These are phyloP conservation scores for Parasitella parasitica DNA, from an alignment of 371 early-diverging fungal species.

Conservation along the genomic window DNA sequence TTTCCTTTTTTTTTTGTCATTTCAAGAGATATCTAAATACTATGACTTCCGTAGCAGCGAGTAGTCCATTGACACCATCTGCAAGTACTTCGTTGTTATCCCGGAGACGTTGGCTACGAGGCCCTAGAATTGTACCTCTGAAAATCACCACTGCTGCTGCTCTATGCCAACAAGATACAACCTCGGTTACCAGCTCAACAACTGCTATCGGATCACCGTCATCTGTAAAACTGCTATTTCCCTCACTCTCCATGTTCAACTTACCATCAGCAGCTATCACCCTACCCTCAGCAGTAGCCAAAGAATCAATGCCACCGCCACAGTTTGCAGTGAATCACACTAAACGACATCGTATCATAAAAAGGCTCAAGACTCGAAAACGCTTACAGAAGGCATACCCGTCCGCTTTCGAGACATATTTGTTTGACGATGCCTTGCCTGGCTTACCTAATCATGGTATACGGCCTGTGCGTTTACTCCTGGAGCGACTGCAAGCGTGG, in stretches of 20 bases:
- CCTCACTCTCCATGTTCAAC: conserved; percentile 36
- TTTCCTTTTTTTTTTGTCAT: too few species aligned
- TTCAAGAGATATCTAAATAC: too few species aligned
- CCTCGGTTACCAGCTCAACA: conserved; percentile 26
- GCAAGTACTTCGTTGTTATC: conserved; percentile 5
- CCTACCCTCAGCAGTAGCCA: neutral
- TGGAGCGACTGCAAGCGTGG: conserved; percentile 44
- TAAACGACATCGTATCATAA: neutral
- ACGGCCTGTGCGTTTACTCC: conserved; percentile 30
- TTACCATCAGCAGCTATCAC: conserved; percentile 9
- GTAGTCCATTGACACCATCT: neutral
- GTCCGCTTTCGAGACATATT: conserved; percentile 22
- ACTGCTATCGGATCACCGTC: conserved; percentile 9
- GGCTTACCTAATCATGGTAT: conserved; percentile 18
- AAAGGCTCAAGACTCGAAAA: conserved; percentile 3
- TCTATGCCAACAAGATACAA: neutral
- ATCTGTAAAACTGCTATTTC: conserved; percentile 33
- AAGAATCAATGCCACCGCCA: conserved; percentile 18
- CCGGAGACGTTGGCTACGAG: conserved; percentile 10
- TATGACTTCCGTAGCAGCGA: neutral
- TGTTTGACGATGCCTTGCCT: conserved; percentile 21
- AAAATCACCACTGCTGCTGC: conserved; percentile 60
- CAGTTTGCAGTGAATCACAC: conserved; percentile 26
- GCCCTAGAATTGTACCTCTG: conserved; percentile 3
- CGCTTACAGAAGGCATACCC: conserved; percentile 20